Evolutionary conservation across 805 yeast species (phyloP).

Genomic region (Lachancea quebecensis): DNA sequence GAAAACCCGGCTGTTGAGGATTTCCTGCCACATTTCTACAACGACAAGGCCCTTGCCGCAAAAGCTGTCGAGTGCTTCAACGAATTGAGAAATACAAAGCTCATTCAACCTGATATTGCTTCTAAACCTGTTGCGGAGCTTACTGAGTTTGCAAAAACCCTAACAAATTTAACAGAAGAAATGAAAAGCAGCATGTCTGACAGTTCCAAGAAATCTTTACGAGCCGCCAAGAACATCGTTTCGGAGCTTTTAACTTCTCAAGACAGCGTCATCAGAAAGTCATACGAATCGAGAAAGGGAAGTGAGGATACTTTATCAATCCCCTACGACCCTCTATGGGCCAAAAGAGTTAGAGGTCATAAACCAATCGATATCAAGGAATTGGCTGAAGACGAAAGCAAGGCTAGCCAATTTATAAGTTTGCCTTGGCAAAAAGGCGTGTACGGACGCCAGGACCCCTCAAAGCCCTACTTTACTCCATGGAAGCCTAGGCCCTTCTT

Average conservation of each 20-base stretch:
- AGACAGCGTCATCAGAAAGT: conserved; percentile 22
- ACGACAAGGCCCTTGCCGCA: conserved; percentile 19
- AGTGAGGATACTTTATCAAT: conserved; percentile 24
- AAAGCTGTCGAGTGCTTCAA: conserved; percentile 20
- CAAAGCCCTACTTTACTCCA: conserved; percentile 87
- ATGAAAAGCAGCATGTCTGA: conserved; percentile 21
- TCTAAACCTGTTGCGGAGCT: conserved; percentile 13
- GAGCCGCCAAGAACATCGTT: conserved; percentile 23
- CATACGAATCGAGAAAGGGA: conserved; percentile 24
- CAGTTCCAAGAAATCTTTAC: conserved; percentile 17
- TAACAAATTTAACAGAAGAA: conserved; percentile 19
- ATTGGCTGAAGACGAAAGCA: conserved; percentile 43
- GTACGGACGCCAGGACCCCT: conserved; percentile 72
- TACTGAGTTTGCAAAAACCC: conserved; percentile 9
- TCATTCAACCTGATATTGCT: conserved; percentile 10
- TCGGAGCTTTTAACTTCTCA: conserved; percentile 23
- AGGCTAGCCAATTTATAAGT: conserved; percentile 39
- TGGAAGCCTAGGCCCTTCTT: conserved; percentile 93
- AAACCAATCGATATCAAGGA: conserved; percentile 38
- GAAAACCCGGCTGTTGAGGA: conserved; percentile 21
- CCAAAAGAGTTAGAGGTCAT: conserved; percentile 38
- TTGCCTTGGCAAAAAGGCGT: conserved; percentile 79
- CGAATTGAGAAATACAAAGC: conserved; percentile 19
- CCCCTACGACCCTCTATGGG: conserved; percentile 48
- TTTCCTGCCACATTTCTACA: conserved; percentile 36